A percentile compares a stretch with the other conserved stretches of the same genome.
Conservation (phyloP, 768 basidiomycete genomes). For the Cubamyces sp. region DNA sequence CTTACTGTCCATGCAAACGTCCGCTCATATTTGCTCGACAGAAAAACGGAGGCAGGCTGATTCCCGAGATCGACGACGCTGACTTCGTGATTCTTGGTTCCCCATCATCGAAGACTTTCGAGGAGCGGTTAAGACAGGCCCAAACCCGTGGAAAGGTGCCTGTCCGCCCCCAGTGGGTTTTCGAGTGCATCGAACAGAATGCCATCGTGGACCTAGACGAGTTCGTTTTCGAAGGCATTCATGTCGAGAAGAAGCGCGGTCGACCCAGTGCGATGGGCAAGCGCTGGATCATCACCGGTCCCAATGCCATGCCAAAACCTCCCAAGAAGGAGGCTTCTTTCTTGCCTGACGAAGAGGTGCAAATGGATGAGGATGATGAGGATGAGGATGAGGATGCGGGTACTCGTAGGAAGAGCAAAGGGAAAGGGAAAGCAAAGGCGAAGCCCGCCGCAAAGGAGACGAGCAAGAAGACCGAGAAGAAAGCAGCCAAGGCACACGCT, state of each 20-base stretch:
- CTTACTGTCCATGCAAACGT: too few relatives aligned
- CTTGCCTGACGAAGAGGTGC: background rate
- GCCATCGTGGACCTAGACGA: constrained; percentile 19
- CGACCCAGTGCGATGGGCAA: background rate
- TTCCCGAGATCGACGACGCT: constrained; percentile 54
- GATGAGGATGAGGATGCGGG: constrained; percentile 6
- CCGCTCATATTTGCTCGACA: constrained; percentile 32
- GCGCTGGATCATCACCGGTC: constrained; percentile 5
- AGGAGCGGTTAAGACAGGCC: constrained; percentile 47
- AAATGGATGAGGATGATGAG: constrained; percentile 5
- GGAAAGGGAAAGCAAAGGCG: background rate
- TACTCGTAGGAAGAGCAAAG: background rate
- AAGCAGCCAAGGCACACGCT: background rate
- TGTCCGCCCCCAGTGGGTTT: constrained; percentile 38
- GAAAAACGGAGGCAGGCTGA: constrained; percentile 71
- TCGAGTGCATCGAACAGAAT: constrained; percentile 23
- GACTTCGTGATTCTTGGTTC: constrained; percentile 62
- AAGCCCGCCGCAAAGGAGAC: background rate
- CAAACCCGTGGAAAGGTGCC: constrained; percentile 44
- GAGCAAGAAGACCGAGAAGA: background rate
- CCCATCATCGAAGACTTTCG: constrained; percentile 53
- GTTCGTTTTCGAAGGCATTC: constrained; percentile 21
- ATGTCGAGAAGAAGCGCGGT: constrained; percentile 16
- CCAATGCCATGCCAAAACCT: background rate
- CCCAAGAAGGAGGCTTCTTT: background rate